phyloP scores from a whole-genome alignment of 169 alveolate species.

The Eimeria sp. region DNA sequence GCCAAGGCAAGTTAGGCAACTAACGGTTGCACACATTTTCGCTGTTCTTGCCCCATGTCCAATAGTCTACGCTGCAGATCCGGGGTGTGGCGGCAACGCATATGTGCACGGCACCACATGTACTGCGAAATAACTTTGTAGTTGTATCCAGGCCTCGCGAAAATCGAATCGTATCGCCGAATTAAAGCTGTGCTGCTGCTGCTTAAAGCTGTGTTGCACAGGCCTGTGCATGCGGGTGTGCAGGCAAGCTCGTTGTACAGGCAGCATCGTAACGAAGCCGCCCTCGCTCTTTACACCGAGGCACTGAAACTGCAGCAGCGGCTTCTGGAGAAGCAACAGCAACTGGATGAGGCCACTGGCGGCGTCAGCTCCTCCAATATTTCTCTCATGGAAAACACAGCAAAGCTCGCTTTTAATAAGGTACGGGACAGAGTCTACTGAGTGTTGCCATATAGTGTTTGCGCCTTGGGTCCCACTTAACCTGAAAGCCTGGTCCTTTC shows the following conservation, averaged over 20 bases:
- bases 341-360: constrained; percentile 67
- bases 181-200: background rate
- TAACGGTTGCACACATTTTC: background rate
- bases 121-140: background rate
- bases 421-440: constrained; percentile 17
- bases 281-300: constrained; percentile 63
- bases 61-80: background rate
- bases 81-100: background rate
- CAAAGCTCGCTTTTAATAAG: constrained; percentile 79
- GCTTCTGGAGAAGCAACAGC: constrained; percentile 74
- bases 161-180: background rate
- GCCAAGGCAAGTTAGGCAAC: constrained; percentile 59
- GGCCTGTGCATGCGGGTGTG: constrained; percentile 11
- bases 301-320: constrained; percentile 73
- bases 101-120: background rate
- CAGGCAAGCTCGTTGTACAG: constrained; percentile 80
- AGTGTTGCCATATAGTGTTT: background rate
- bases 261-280: constrained; percentile 73
- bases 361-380: constrained; percentile 41
- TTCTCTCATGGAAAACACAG: constrained; percentile 78
- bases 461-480: background rate
- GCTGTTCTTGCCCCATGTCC: background rate
- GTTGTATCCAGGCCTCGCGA: background rate
- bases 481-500: background rate
- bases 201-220: background rate